Base-by-base conservation (phyloP, 805 yeast species). In the Jamesozyma hellenica region DNA sequence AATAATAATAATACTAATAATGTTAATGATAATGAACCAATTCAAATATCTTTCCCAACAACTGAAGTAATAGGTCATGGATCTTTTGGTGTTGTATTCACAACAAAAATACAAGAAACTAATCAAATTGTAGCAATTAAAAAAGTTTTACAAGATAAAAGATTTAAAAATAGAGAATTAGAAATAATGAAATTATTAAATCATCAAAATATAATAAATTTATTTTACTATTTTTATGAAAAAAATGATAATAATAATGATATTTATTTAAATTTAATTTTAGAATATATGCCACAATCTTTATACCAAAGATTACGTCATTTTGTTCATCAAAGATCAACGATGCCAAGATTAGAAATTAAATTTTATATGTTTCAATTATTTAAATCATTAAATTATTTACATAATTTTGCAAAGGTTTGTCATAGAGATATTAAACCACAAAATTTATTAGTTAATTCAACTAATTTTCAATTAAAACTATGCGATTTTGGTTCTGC, bases 391-490 rank as follows among this genome's bases (percentile, higher is more conserved):
- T 62, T 82, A 55, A 75, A 87, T 64, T 79, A 83, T 67, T 74
- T 92, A 59, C 92, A 80, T 68, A 62, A 77, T 33, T 65, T 75
- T 53, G 77, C 92, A 39, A 76, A 75, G 34, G 77, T 78, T 45
- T 92, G 98, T 61, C 98, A 92, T 61, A 70, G 98, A 53, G 98
- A 90, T 61, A 82, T 90, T 49, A 90, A 90, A 60, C 98, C 98
- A 1, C 98, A 90, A 58, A 83, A 83, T 53, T 60, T 82, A 40
- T 60, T 92, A 45, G 83, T 90, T 45, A 88, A 92, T 63, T 95
- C 96, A 25, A 70, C 73, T 31, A 72, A 81, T 7, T 94, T 95
- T 12, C 75, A 83, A 39, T 72, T 94, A 47, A 92, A 90, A 65
- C 72, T 92, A 35, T 92, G 98, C 64, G 98, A 92, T 66, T 90